phyloP scores from a whole-genome alignment of 179 eudicot species.

The Sideroxylon spinosum region DNA sequence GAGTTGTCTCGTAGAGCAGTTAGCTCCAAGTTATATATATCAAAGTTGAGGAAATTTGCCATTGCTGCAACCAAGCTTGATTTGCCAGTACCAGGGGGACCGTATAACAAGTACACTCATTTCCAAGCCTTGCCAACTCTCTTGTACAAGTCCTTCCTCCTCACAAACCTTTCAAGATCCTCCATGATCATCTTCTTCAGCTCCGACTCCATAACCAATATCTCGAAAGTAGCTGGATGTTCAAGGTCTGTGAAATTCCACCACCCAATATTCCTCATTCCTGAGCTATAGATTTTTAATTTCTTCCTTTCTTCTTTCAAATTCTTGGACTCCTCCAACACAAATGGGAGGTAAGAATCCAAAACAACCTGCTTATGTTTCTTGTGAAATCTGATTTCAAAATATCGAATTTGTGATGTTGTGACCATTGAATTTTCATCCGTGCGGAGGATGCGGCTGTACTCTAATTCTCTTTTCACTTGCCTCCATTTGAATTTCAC shows the following conservation, averaged over 20 bases:
- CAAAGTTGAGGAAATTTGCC: conserved; percentile 50
- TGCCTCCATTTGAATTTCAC: conserved; percentile 25
- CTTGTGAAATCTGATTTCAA: conserved; percentile 26
- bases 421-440: not conserved
- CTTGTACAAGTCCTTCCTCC: conserved; percentile 42
- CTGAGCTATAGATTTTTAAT: conserved; percentile 28
- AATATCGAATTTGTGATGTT: conserved; percentile 18
- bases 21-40: conserved; percentile 48
- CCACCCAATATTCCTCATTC: not conserved
- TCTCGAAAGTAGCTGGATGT: conserved; percentile 57
- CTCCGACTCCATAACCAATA: conserved; percentile 43
- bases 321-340: conserved; percentile 23
- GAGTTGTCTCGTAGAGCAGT: conserved; percentile 28
- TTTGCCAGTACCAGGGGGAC: conserved; percentile 59
- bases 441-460: not conserved
- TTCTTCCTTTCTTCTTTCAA: conserved; percentile 32
- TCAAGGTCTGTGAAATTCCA: conserved; percentile 38
- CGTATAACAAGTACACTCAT: conserved; percentile 48
- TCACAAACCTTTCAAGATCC: conserved; percentile 48
- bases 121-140: conserved; percentile 65
- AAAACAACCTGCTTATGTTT: conserved; percentile 30
- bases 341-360: conserved; percentile 36
- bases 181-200: conserved; percentile 32
- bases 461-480: conserved; percentile 2
- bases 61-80: conserved; percentile 59